phyloP scores from a whole-genome alignment of 2,329 filamentous ascomycete genomes.

The Aspergillus neotritici region DNA sequence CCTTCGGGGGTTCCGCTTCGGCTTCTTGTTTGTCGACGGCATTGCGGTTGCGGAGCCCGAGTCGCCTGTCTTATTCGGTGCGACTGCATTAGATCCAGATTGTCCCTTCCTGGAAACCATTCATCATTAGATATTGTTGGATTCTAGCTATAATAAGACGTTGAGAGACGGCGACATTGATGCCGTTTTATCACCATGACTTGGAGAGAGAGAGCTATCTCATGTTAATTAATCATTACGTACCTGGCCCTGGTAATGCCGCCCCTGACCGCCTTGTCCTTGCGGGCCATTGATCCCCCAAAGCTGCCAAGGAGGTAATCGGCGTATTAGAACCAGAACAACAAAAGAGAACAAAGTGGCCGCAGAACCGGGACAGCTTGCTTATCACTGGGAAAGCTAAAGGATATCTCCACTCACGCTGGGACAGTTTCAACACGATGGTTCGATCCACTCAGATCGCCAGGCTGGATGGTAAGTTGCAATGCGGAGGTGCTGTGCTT shows the following conservation, averaged over 20 bases:
- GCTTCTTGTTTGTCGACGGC: conserved; percentile 22
- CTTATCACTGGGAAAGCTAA: conserved; percentile 1
- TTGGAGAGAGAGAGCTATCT: too few species aligned
- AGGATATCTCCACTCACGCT: background rate
- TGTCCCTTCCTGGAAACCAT: conserved; percentile 19
- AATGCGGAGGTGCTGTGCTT: conserved; percentile 7
- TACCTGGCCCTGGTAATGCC: conserved; percentile 27
- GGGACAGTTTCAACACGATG: conserved; percentile 47
- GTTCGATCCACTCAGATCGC: conserved; percentile 92
- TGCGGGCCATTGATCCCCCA: conserved; percentile 27
- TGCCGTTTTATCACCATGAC: too few species aligned
- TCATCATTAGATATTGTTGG: conserved; percentile 11
- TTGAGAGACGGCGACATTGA: too few species aligned
- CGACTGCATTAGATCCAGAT: conserved; percentile 21
- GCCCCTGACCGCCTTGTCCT: conserved; percentile 30
- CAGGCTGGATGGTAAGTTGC: conserved; percentile 70
- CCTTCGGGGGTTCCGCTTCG: conserved; percentile 30
- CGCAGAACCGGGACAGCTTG: background rate
- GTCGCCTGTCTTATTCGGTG: conserved; percentile 20
- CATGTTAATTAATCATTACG: conserved; percentile 1
- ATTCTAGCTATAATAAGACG: too few species aligned
- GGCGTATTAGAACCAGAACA: conserved; percentile 6
- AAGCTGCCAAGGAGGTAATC: conserved; percentile 6
- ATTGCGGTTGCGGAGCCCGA: conserved; percentile 24
- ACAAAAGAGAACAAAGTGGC: conserved; percentile 16